Conservation (phyloP, 2,329 filamentous ascomycete species). For the Trichoderma endophyticum region DNA sequence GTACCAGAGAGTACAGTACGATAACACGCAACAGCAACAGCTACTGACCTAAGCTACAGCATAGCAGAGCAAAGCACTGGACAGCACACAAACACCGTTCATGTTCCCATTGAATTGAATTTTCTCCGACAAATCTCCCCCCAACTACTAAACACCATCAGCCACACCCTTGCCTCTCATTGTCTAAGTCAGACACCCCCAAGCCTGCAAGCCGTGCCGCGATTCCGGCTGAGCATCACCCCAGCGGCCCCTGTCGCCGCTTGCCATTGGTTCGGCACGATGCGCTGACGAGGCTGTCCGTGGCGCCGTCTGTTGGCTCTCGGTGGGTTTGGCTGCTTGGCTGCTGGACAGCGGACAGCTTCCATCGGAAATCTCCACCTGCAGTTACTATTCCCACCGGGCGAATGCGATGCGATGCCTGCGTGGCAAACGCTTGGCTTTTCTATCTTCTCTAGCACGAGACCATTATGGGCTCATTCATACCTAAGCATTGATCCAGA, state of each 20-base stretch:
- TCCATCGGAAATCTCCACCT: too few relatives aligned
- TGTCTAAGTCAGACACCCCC: neutral
- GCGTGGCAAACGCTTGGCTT: neutral
- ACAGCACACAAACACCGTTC: too few relatives aligned
- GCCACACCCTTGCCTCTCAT: neutral
- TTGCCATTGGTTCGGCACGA: slow-evolving; percentile 16
- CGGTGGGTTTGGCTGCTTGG: neutral
- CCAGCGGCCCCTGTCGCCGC: neutral
- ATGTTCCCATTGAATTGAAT: neutral
- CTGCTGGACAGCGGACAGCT: too few relatives aligned
- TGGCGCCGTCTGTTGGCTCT: neutral
- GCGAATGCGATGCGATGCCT: neutral
- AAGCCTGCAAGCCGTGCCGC: neutral
- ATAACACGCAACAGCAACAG: neutral
- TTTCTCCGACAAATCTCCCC: neutral
- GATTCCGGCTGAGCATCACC: neutral
- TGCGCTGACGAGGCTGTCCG: slow-evolving; percentile 16
- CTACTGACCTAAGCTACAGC: neutral
- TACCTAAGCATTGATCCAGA: neutral
- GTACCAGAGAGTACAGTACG: neutral
- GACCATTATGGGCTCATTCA: neutral
- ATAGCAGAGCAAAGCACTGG: neutral
- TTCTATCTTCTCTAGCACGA: too few relatives aligned
- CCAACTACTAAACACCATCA: neutral
- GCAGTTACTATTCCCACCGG: too few relatives aligned